A percentile compares a stretch with the other conserved stretches of the same genome.
Evolutionary conservation across 257 asterid genomes (phyloP).

Genomic region (Cinchona pubescens): DNA sequence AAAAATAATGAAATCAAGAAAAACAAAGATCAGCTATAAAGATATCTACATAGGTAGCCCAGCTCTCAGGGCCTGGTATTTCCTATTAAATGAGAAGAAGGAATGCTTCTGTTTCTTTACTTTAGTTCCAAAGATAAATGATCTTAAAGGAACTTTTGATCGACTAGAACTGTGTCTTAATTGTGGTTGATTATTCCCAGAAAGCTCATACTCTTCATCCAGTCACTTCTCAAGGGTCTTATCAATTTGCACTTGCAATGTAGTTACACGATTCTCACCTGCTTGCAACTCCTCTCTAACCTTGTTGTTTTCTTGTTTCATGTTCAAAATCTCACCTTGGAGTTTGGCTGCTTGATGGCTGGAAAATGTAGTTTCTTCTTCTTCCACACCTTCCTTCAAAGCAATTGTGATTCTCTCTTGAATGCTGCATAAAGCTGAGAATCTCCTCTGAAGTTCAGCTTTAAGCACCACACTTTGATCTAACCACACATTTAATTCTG

Average conservation of each 20-base stretch:
- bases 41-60: constrained; percentile 35
- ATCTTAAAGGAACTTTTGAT: constrained; percentile 52
- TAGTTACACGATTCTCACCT: constrained; percentile 55
- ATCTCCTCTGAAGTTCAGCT: constrained; percentile 67
- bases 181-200: constrained; percentile 44
- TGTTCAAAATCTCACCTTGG: constrained; percentile 85
- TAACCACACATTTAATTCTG: constrained; percentile 72
- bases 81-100: constrained; percentile 60
- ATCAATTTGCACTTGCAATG: constrained; percentile 62
- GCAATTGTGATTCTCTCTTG: constrained; percentile 77
- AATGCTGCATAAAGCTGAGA: constrained; percentile 60
- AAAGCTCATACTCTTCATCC: constrained; percentile 57
- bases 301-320: constrained; percentile 91
- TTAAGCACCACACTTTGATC: constrained; percentile 60
- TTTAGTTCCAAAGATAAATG: constrained; percentile 71
- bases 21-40: constrained; percentile 20
- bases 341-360: constrained; percentile 93
- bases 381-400: constrained; percentile 62
- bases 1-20: not conserved
- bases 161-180: constrained; percentile 44
- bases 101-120: constrained; percentile 65
- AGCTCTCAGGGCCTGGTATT: constrained; percentile 56
- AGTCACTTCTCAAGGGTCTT: constrained; percentile 52
- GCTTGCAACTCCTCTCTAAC: constrained; percentile 73
- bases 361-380: constrained; percentile 60